Base-by-base conservation (phyloP, 176 grass and related monocot species). In the Luzula sylvatica region DNA sequence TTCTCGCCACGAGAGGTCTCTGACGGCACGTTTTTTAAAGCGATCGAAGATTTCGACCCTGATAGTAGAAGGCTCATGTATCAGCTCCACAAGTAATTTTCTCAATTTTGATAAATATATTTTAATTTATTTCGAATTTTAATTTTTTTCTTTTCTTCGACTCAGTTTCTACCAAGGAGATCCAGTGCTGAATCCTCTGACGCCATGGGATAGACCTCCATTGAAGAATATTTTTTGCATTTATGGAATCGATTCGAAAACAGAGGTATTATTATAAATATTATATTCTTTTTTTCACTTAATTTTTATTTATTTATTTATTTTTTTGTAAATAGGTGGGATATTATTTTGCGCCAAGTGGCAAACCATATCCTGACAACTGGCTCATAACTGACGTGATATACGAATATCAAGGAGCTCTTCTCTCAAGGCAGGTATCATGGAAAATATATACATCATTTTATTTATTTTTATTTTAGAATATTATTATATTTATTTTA, bases 301-400 rank as follows among this genome's bases (percentile, higher is more conserved):
- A 67, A 40, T 53, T 35, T 8, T 42, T 50, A 27, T 8, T 25
- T 0, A 26, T 56, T 42, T 57, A 6, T 73, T 52, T 24, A 18
- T 50, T 72, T 55, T 68, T n/a, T 41, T 75, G 39, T 78, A 82
- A 58, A 83, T 9, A 95, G 89, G 90, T 88, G 28, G 84, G 90
- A 73, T 95, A 95, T 60, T 95, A 88, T 61, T 95, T 88, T 70
- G 90, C 90, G 44, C 90, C 90, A 58, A 95, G 83, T 63, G 80
- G 84, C 42, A 95, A 95, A 72, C 84, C 90, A 57, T 88, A 88
- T 67, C 84, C 90, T 71, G 90, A 95, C 75, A 95, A 88, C 62
- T 95, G 90, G 90, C 77, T 95, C 52, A 82, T 88, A 67, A 95
- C 84, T 61, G 89, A 95, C 78, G 12, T 88, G n/a, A 78, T 95